Evolutionary conservation across 148 eudicot genomes (phyloP).

Genomic region (Camellia lanceoleosa): DNA sequence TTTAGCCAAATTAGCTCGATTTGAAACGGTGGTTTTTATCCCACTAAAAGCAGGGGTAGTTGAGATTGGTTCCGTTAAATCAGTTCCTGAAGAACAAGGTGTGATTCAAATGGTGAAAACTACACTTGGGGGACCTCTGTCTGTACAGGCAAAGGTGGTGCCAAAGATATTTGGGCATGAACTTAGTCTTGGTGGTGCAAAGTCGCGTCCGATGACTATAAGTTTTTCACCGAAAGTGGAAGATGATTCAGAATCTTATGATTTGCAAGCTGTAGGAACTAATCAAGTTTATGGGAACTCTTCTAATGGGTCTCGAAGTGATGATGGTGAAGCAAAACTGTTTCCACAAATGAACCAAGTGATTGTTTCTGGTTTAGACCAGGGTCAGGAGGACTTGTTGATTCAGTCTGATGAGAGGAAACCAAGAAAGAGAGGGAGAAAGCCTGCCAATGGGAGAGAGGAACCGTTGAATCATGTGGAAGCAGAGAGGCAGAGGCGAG

Average conservation of each 20-base stretch:
- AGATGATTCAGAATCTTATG: conserved; percentile 63
- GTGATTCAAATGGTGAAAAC: conserved; percentile 54
- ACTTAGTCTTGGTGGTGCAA: conserved; percentile 57
- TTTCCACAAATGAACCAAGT: conserved; percentile 36
- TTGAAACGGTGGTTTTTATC: conserved; percentile 71
- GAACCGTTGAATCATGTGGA: conserved; percentile 88
- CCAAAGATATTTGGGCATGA: conserved; percentile 81
- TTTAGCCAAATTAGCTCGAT: conserved; percentile 53
- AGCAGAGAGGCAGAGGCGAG: conserved; percentile 90
- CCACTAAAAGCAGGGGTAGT: conserved; percentile 80
- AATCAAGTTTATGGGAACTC: conserved; percentile 59
- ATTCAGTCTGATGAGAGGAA: conserved; percentile 48
- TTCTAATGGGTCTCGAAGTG: conserved; percentile 60
- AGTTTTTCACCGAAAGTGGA: conserved; percentile 80
- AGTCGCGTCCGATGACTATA: conserved; percentile 61
- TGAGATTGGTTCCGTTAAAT: conserved; percentile 73
- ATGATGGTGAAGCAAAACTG: conserved; percentile 48
- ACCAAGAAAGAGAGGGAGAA: conserved; percentile 81
- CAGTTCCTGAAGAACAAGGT: conserved; percentile 63
- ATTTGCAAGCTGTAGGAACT: conserved; percentile 29
- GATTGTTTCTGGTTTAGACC: conserved; percentile 26
- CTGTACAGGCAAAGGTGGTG: conserved; percentile 40
- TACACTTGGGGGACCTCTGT: conserved; percentile 46
- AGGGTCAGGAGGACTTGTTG: conserved; percentile 38
- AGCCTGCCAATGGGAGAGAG: conserved; percentile 87